These are phyloP conservation scores for Clathrospora elynae DNA, from an alignment of 2,329 filamentous ascomycete species.

Conservation along the genomic window DNA sequence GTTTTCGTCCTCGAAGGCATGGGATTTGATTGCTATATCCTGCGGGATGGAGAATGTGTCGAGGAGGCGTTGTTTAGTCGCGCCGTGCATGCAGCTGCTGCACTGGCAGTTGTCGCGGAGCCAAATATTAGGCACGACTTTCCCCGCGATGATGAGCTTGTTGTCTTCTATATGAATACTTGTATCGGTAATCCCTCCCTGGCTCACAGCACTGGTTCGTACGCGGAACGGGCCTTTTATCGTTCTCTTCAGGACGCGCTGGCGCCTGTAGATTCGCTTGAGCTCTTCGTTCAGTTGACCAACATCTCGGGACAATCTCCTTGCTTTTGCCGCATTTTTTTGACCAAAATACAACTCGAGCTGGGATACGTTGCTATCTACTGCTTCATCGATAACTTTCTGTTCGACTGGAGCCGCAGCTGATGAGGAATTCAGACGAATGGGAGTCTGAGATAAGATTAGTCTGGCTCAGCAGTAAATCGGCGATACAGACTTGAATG, in stretches of 20 bases:
- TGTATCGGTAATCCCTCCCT: no score
- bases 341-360: neutral
- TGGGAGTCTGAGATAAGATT: neutral
- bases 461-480: no score
- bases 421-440: constrained; percentile 2
- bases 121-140: constrained; percentile 41
- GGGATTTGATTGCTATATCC: constrained; percentile 32
- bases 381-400: neutral
- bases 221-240: constrained; percentile 4
- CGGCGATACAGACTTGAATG: no score
- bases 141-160: constrained; percentile 7
- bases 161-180: constrained; percentile 2
- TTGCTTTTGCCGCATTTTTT: constrained; percentile 1
- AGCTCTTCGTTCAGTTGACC: neutral
- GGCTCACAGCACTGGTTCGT: neutral
- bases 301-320: neutral
- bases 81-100: constrained; percentile 66
- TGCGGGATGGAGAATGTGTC: constrained; percentile 64
- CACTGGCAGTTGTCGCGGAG: constrained; percentile 74
- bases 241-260: neutral
- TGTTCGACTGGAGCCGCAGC: neutral
- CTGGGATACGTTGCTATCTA: neutral
- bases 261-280: neutral
- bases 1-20: constrained; percentile 10
- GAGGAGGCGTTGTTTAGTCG: constrained; percentile 71